These are phyloP conservation scores for Colletotrichum sp. DNA, from an alignment of 2,329 filamentous ascomycete genomes.

Conservation along the genomic window DNA sequence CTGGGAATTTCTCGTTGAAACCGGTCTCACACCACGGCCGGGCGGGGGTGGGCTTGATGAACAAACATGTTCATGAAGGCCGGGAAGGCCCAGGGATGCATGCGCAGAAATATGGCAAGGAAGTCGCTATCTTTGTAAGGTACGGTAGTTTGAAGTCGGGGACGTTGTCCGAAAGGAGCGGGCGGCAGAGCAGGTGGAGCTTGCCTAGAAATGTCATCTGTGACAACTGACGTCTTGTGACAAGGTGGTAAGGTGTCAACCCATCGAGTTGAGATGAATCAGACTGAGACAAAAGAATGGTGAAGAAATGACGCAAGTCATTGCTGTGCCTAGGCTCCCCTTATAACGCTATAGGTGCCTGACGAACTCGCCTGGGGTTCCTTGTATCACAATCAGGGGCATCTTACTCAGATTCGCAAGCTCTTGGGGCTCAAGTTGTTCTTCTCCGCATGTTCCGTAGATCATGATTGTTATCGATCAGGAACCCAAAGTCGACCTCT, in stretches of 20 bases:
- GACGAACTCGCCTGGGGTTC: neutral
- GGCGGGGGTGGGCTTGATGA: neutral
- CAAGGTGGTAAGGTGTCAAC: constrained; percentile 4
- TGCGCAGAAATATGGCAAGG: neutral
- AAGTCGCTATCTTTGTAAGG: neutral
- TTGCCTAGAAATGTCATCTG: constrained; percentile 3
- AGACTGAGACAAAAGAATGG: constrained; percentile 2
- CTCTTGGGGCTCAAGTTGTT: too few species aligned
- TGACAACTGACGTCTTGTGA: constrained; percentile 19
- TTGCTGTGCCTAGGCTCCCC: neutral
- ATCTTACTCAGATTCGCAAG: neutral
- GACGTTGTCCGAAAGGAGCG: neutral
- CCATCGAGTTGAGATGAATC: constrained; percentile 10
- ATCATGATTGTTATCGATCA: neutral
- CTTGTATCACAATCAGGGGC: neutral
- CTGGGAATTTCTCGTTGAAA: constrained; percentile 11
- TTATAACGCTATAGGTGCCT: neutral
- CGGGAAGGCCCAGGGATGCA: neutral
- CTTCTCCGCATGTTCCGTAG: neutral
- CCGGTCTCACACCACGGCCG: constrained; percentile 1
- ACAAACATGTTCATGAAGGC: constrained; percentile 11
- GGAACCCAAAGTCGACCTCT: neutral
- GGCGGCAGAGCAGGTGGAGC: neutral
- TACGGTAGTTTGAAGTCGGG: neutral
- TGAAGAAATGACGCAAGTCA: neutral